Evolutionary conservation across 129 eudicot genomes (phyloP).

Genomic region (Artemisia tridentata): DNA sequence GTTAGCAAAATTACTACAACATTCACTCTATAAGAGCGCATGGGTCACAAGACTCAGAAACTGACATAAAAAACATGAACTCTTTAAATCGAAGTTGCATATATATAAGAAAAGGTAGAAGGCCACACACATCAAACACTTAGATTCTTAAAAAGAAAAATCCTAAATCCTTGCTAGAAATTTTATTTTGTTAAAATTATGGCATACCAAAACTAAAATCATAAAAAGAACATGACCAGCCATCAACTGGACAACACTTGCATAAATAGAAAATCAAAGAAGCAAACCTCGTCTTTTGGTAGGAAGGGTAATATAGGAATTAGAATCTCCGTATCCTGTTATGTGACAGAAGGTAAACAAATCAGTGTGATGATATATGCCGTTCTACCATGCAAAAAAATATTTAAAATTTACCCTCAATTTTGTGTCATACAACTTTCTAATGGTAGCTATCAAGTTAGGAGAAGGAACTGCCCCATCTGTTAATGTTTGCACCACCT

Average conservation of each 20-base stretch:
- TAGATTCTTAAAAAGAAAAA: too few species aligned
- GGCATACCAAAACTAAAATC: neutral
- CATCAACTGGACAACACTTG: neutral
- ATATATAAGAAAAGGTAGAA: too few species aligned
- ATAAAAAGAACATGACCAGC: neutral
- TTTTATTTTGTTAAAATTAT: too few species aligned
- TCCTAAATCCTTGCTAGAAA: too few species aligned
- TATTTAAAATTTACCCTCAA: conserved; percentile 45
- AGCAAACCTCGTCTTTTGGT: conserved; percentile 78
- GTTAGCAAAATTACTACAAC: neutral
- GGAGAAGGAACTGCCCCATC: conserved; percentile 86
- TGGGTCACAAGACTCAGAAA: conserved; percentile 3
- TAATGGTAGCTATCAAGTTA: conserved; percentile 64
- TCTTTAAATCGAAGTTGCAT: too few species aligned
- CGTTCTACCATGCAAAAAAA: conserved; percentile 7
- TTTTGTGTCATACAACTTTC: conserved; percentile 64
- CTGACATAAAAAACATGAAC: neutral
- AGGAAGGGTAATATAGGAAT: conserved; percentile 72
- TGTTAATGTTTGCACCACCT: conserved; percentile 89
- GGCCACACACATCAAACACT: too few species aligned
- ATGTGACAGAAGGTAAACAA: conserved; percentile 14
- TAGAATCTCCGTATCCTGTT: conserved; percentile 83
- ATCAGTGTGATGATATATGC: conserved; percentile 17
- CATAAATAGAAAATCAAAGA: neutral
- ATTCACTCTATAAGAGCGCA: conserved; percentile 11